Conservation (phyloP, 257 asterid genomes). For the Sherardia arvensis region DNA sequence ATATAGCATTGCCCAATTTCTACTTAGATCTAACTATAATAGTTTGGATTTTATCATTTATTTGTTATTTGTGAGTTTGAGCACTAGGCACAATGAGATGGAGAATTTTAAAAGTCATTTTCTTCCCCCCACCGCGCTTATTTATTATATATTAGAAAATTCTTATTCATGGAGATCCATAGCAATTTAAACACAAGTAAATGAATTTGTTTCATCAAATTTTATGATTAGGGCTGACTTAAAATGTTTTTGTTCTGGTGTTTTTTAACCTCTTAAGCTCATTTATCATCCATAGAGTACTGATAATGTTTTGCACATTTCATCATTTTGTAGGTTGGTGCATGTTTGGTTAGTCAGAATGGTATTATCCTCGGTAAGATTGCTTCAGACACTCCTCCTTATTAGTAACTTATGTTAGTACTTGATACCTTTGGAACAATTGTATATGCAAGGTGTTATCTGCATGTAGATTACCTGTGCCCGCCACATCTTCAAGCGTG, state of each 20-base stretch:
- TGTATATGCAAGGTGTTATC: neutral
- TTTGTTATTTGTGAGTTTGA: neutral
- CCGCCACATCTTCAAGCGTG: neutral
- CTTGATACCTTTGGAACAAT: neutral
- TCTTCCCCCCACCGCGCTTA: no score
- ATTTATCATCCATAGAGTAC: neutral
- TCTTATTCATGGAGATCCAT: no score
- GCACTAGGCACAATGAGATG: neutral
- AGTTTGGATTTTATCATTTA: neutral
- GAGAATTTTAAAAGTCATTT: neutral
- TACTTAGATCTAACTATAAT: neutral
- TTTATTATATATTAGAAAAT: no score
- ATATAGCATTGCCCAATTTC: no score
- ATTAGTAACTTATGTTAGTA: neutral
- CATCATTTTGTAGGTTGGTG: slow-evolving; percentile 60
- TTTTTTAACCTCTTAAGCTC: neutral
- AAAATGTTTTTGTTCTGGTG: neutral
- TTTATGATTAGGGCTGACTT: neutral
- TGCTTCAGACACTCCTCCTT: slow-evolving; percentile 5
- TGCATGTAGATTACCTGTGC: neutral
- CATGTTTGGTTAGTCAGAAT: slow-evolving; percentile 90
- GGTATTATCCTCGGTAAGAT: slow-evolving; percentile 80
- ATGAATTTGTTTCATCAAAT: neutral
- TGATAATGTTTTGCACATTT: neutral
- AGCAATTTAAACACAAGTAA: neutral